A percentile compares a stretch with the other conserved stretches of the same genome.
These are phyloP conservation scores for Allium fistulosum DNA, from an alignment of 106 monocot species.

Conservation along the genomic window DNA sequence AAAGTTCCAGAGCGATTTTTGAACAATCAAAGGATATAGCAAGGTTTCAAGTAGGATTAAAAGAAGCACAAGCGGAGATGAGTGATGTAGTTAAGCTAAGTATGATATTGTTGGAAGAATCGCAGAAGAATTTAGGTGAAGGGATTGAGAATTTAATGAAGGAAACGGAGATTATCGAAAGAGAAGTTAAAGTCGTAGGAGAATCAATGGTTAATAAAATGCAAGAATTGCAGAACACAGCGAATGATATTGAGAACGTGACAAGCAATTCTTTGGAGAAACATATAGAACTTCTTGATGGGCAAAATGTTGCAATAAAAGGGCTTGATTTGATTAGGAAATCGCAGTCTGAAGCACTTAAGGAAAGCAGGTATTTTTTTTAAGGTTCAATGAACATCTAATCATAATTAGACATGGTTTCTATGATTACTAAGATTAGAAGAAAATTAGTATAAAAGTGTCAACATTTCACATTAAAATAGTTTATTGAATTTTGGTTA, in stretches of 20 bases:
- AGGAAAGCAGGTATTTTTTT: slow-evolving; percentile 58
- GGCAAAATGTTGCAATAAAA: slow-evolving; percentile 50
- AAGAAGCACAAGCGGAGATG: slow-evolving; percentile 45
- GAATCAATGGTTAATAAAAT: slow-evolving; percentile 63
- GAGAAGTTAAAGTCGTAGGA: slow-evolving; percentile 45
- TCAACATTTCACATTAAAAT: too few relatives aligned
- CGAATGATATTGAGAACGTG: slow-evolving; percentile 45
- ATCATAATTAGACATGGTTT: neutral
- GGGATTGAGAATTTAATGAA: slow-evolving; percentile 55
- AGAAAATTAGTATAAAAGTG: too few relatives aligned
- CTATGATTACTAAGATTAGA: too few relatives aligned
- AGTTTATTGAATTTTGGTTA: too few relatives aligned
- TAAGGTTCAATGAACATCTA: neutral
- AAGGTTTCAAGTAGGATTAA: slow-evolving; percentile 39
- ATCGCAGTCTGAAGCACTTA: slow-evolving; percentile 73
- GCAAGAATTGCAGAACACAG: slow-evolving; percentile 63
- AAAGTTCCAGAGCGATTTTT: slow-evolving; percentile 43
- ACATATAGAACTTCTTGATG: slow-evolving; percentile 56
- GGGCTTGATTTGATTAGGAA: slow-evolving; percentile 58
- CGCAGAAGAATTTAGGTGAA: slow-evolving; percentile 45
- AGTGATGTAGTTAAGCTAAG: slow-evolving; percentile 38
- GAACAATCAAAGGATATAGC: slow-evolving; percentile 59
- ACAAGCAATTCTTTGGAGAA: slow-evolving; percentile 59
- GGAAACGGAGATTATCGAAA: slow-evolving; percentile 50
- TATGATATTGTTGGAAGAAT: slow-evolving; percentile 40